Base-by-base conservation (phyloP, 202 grass and related monocot genomes). In the Brachypodium distachyon region DNA sequence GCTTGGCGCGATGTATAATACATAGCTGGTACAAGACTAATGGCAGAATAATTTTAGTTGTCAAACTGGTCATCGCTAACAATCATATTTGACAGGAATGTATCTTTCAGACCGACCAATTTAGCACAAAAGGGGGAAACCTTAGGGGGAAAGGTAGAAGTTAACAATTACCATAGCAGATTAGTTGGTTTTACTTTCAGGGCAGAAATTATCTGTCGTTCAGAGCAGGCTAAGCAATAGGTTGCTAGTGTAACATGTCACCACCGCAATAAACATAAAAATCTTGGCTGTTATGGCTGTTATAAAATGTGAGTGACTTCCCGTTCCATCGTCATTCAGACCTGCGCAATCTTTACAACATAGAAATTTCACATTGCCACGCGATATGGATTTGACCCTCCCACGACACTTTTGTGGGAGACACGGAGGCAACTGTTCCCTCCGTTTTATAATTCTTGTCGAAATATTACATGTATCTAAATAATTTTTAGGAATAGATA, bases 51-150 rank as follows among this genome's bases (percentile, higher is more conserved):
- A 38, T 50, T 70, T 62, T 34, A 49, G 72, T 58, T 77, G 57
- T 58, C 67, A 65, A 65, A 43, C 50, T 56, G 14, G 36, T 44
- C 36, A 47, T 86, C 23, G 26, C 25, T 80, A 23, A 60, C 41
- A 81, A 75, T 2, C 52, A 68, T 81, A 51, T 59, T 73, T 16
- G 5, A 2, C 42, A 74, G 51, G 74, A 41, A 6, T 29, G 34
- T 87, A 60, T 59, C 74, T 83, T 78, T 83, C 79, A 67, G 59
- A 8, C 79, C 58, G 67, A 82, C 50, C 25, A 32, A 78, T 74
- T 14, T 60, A 73, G 60, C 74, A 68, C 74, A 43, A 66, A 3
- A 49, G 7, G 29, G 7, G 16, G 10, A 38, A 82, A 27, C 41
- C 58, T 22, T 1, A 34, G 1, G 31, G 41, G 1, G 40, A 38